phyloP scores from a whole-genome alignment of 2,329 filamentous ascomycete genomes.

The Diaporthe citri region DNA sequence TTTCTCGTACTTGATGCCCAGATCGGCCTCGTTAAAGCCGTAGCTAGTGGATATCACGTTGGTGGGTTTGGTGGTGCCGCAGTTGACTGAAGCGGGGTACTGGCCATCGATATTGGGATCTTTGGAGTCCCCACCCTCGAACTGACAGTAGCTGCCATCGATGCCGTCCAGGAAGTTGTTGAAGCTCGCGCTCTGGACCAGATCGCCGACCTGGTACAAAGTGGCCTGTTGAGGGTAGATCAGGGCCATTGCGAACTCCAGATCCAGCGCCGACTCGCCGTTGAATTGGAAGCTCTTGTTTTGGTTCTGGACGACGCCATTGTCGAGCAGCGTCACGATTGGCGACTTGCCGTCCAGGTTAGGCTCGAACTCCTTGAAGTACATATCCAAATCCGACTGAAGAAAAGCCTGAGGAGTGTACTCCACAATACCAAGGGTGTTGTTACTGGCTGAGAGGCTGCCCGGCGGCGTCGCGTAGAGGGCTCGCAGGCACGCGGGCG shows the following conservation, averaged over 20 bases:
- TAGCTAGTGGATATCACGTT: conserved; percentile 70
- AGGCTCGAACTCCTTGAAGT: conserved; percentile 59
- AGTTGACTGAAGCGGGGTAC: conserved; percentile 56
- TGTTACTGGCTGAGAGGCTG: conserved; percentile 51
- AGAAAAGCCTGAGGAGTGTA: conserved; percentile 67
- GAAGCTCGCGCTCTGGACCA: conserved; percentile 44
- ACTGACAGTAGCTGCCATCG: conserved; percentile 60
- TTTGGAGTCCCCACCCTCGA: conserved; percentile 55
- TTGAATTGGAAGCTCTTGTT: conserved; percentile 56
- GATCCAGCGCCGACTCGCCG: conserved; percentile 52
- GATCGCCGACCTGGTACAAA: conserved; percentile 61
- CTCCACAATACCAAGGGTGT: conserved; percentile 67
- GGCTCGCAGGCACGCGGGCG: conserved; percentile 66
- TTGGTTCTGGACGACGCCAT: conserved; percentile 50
- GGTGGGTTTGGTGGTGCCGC: conserved; percentile 58
- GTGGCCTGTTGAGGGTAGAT: conserved; percentile 64
- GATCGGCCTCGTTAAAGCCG: conserved; percentile 64
- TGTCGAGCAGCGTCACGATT: conserved; percentile 49
- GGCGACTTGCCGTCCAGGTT: conserved; percentile 56
- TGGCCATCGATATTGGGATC: conserved; percentile 52
- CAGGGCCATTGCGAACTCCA: conserved; percentile 60
- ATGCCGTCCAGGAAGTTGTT: conserved; percentile 52
- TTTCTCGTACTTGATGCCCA: conserved; percentile 60
- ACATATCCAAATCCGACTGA: conserved; percentile 62
- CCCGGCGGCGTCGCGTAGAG: conserved; percentile 60